Conservation (phyloP, 2,329 filamentous ascomycete genomes). For the Neopestalotiopsis rosae region DNA sequence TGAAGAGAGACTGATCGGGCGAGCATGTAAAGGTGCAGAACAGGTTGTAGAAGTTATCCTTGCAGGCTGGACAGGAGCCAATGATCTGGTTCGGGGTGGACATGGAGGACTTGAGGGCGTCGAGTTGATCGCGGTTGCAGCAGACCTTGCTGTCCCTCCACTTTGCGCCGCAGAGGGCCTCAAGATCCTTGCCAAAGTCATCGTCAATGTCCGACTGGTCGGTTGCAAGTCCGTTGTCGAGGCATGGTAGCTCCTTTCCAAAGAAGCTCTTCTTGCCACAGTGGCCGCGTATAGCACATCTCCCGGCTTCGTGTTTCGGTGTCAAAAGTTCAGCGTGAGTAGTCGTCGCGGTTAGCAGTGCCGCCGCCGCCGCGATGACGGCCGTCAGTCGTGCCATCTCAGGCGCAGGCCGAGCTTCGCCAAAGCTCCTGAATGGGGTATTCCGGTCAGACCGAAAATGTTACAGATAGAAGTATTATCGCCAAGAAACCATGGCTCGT, state of each 20-base stretch:
- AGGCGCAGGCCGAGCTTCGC: background rate
- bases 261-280: constrained; percentile 93
- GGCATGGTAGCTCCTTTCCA: constrained; percentile 86
- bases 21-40: constrained; percentile 99
- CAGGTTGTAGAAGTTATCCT: constrained; percentile 96
- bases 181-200: constrained; percentile 75
- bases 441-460: background rate
- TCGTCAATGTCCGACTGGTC: constrained; percentile 63
- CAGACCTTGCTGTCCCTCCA: constrained; percentile 87
- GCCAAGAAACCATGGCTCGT: background rate
- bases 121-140: constrained; percentile 81
- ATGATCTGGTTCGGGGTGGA: constrained; percentile 88
- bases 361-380: constrained; percentile 38
- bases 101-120: constrained; percentile 81
- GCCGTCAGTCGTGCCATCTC: constrained; percentile 44
- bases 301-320: constrained; percentile 79
- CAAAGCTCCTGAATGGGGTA: background rate
- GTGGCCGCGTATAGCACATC: constrained; percentile 88
- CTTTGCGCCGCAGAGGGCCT: constrained; percentile 84
- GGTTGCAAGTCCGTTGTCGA: constrained; percentile 84
- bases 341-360: constrained; percentile 39
- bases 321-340: constrained; percentile 43
- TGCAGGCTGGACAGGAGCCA: constrained; percentile 93
- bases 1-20: constrained; percentile 91
- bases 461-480: background rate